phyloP scores from a whole-genome alignment of 108 stramenopile genomes.

The Chaetoceros muelleri region DNA sequence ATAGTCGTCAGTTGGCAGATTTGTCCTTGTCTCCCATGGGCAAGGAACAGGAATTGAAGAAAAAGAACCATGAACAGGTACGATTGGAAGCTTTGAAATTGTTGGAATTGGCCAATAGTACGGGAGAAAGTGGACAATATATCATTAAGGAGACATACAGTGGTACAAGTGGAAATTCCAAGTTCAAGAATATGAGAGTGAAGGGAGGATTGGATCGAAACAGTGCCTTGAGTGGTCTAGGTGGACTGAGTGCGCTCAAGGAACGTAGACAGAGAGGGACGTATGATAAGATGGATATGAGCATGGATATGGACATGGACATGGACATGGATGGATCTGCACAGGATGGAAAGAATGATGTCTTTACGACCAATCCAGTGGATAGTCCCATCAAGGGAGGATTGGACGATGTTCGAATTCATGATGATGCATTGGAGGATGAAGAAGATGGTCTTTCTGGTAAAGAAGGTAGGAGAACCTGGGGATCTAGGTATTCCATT shows the following conservation, averaged over 20 bases:
- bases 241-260: too few species aligned
- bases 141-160: background rate
- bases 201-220: background rate
- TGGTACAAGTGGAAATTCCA: background rate
- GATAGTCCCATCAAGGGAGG: background rate
- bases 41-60: too few species aligned
- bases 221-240: background rate
- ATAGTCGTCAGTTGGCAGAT: background rate
- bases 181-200: background rate
- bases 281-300: background rate
- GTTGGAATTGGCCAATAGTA: constrained; percentile 7
- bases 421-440: background rate
- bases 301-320: background rate
- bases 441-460: background rate
- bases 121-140: background rate
- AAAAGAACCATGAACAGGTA: constrained; percentile 2
- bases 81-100: constrained; percentile 9
- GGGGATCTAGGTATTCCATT: constrained; percentile 57
- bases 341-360: background rate
- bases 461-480: constrained; percentile 11
- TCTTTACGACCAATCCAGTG: background rate
- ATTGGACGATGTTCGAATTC: background rate
- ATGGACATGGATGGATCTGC: background rate
- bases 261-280: background rate
- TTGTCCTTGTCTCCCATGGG: background rate